Evolutionary conservation across 371 early-diverging fungal species (phyloP).

Genomic region (Mucor racemosus): DNA sequence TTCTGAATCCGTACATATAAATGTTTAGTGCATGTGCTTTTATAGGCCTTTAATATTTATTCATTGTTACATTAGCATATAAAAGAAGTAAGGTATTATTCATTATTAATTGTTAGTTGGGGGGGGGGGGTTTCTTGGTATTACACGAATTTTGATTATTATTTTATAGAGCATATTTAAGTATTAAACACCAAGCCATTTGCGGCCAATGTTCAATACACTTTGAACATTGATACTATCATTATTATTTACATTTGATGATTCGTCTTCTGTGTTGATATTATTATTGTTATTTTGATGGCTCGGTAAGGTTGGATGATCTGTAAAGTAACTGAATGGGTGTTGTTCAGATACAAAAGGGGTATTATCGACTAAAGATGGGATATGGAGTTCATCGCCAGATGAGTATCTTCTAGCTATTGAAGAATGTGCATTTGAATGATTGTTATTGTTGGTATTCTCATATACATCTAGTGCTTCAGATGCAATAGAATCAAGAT

Average conservation of each 20-base stretch:
- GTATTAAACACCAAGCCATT: slow-evolving; percentile 1
- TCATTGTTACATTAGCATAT: too few species aligned
- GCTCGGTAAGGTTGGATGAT: slow-evolving; percentile 2
- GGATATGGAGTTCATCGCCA: slow-evolving; percentile 27
- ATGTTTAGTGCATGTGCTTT: too few species aligned
- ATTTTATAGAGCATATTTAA: too few species aligned
- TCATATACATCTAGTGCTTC: slow-evolving; percentile 47
- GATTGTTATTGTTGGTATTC: slow-evolving; percentile 14
- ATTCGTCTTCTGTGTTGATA: slow-evolving; percentile 1
- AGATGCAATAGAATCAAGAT: slow-evolving; percentile 45
- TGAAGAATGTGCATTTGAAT: slow-evolving; percentile 2
- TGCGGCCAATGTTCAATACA: slow-evolving; percentile 1
- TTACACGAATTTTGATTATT: background rate
- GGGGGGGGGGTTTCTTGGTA: too few species aligned
- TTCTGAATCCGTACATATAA: too few species aligned
- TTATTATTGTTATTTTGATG: background rate
- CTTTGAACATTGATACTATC: slow-evolving; percentile 1
- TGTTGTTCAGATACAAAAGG: slow-evolving; percentile 48
- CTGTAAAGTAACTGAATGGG: slow-evolving; percentile 43
- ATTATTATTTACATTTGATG: slow-evolving; percentile 6
- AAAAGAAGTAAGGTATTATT: too few species aligned
- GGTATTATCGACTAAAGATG: slow-evolving; percentile 31
- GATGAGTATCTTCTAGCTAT: slow-evolving; percentile 29
- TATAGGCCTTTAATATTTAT: too few species aligned
- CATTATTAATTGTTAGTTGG: background rate